These are phyloP conservation scores for Pichia eremophila DNA, from an alignment of 805 yeast genomes.

Conservation along the genomic window DNA sequence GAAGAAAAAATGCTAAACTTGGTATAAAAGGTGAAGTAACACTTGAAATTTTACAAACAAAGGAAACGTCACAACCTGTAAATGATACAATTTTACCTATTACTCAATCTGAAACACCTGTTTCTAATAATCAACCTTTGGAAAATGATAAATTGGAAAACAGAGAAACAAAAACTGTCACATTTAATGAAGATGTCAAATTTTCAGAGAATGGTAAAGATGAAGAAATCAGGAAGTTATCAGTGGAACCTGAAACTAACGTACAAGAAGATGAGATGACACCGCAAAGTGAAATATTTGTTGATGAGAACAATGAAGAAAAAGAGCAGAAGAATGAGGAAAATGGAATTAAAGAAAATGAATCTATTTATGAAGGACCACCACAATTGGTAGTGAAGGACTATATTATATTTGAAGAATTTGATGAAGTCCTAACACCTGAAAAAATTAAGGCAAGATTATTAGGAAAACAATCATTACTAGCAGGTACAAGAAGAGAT, in stretches of 20 bases:
- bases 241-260: no score
- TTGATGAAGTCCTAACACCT: constrained; percentile 23
- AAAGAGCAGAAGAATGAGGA: background rate
- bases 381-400: constrained; percentile 49
- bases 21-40: constrained; percentile 5
- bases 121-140: no score
- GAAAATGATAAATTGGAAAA: no score
- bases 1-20: constrained; percentile 10
- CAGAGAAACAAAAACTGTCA: no score
- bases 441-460: constrained; percentile 31
- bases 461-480: constrained; percentile 52
- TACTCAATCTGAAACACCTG: background rate
- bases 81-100: background rate
- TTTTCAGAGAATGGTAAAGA: background rate
- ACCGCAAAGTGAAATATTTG: no score
- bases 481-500: constrained; percentile 44
- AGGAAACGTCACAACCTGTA: background rate
- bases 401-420: constrained; percentile 43
- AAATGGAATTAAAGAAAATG: background rate
- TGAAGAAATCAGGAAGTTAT: background rate
- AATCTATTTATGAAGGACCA: constrained; percentile 53
- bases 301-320: background rate
- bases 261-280: no score
- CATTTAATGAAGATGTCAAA: background rate
- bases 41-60: background rate